Evolutionary conservation across 495 filamentous ascomycete genomes (phyloP).

Genomic region (Beverwykella pulmonaria): DNA sequence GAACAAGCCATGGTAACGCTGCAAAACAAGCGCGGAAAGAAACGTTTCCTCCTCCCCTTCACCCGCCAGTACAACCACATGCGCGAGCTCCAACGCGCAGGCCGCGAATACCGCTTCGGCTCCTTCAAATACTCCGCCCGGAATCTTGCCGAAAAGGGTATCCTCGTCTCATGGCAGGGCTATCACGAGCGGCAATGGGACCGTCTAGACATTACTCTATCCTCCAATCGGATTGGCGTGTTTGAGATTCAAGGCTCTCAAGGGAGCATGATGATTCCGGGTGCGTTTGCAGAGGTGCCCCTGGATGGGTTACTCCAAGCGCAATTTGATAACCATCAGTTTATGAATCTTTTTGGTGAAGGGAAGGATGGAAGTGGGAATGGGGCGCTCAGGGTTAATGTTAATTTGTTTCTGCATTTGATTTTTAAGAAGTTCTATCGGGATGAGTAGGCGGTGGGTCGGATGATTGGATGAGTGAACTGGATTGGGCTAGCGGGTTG

Average conservation of each 20-base stretch:
- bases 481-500: too few relatives aligned
- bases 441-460: slow-evolving; percentile 45
- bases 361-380: slow-evolving; percentile 35
- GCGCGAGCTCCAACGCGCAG: slow-evolving; percentile 84
- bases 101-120: slow-evolving; percentile 93
- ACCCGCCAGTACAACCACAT: slow-evolving; percentile 99
- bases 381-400: slow-evolving; percentile 79
- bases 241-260: slow-evolving; percentile 91
- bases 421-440: slow-evolving; percentile 98
- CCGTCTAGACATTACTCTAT: slow-evolving; percentile 89
- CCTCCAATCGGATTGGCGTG: slow-evolving; percentile 89
- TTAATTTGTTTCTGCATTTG: slow-evolving; percentile 92
- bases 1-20: slow-evolving; percentile 99
- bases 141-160: slow-evolving; percentile 87
- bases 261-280: slow-evolving; percentile 93
- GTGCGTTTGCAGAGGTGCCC: slow-evolving; percentile 84
- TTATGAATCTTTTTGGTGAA: slow-evolving; percentile 88
- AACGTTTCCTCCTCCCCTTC: slow-evolving; percentile 92
- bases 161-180: slow-evolving; percentile 84
- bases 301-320: slow-evolving; percentile 94
- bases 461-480: neutral
- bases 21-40: slow-evolving; percentile 95
- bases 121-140: slow-evolving; percentile 95
- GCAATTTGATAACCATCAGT: slow-evolving; percentile 94
- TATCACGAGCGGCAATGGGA: slow-evolving; percentile 86